phyloP scores from a whole-genome alignment of 1,284 basidiomycete genomes.

The Calocybe gambosa region DNA sequence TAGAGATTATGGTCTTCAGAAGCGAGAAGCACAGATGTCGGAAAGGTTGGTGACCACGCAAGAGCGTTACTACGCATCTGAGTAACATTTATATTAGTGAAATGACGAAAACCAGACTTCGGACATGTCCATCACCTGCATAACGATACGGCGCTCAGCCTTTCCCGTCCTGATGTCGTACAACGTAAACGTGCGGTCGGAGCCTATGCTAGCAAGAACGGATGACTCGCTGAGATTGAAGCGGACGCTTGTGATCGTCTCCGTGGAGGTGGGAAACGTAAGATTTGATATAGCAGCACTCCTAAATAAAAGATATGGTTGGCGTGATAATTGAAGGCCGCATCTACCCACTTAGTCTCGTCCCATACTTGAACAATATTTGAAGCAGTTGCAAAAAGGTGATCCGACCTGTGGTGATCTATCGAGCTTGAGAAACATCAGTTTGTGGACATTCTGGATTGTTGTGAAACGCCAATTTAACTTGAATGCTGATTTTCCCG shows the following conservation, averaged over 20 bases:
- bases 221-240: constrained; percentile 95
- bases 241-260: constrained; percentile 82
- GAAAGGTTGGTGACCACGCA: constrained; percentile 94
- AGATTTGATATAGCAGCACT: constrained; percentile 77
- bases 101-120: background rate
- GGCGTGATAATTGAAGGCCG: background rate
- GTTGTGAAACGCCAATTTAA: too few relatives aligned
- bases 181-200: constrained; percentile 91
- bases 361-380: constrained; percentile 97
- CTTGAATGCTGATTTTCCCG: constrained; percentile 87
- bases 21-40: constrained; percentile 85
- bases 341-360: constrained; percentile 69
- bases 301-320: constrained; percentile 26
- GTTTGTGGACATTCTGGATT: background rate
- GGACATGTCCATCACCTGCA: constrained; percentile 53
- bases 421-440: constrained; percentile 66
- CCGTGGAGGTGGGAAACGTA: constrained; percentile 77
- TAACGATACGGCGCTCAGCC: constrained; percentile 85
- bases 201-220: constrained; percentile 89
- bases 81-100: background rate
- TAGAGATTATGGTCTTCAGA: constrained; percentile 99
- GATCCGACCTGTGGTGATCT: constrained; percentile 86
- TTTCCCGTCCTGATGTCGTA: constrained; percentile 97
- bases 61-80: constrained; percentile 86
- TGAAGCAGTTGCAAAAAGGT: constrained; percentile 91